These are phyloP conservation scores for Fusarium luffae DNA, from an alignment of 2,329 filamentous ascomycete species.

Conservation along the genomic window DNA sequence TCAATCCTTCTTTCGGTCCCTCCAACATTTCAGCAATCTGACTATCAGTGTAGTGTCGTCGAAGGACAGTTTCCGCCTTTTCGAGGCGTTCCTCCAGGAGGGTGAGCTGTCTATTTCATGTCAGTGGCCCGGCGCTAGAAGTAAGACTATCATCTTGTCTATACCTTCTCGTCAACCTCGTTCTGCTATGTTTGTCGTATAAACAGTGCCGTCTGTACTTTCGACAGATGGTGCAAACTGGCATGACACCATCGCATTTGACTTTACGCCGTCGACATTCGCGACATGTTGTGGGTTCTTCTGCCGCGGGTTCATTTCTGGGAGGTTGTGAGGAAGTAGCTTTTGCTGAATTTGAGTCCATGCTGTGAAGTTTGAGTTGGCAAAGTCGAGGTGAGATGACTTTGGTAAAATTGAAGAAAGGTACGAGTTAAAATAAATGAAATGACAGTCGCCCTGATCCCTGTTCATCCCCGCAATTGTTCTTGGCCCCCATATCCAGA, in stretches of 20 bases:
- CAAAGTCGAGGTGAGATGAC: not conserved
- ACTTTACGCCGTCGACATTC: constrained; percentile 35
- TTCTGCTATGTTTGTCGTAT: constrained; percentile 33
- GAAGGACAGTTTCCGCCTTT: constrained; percentile 35
- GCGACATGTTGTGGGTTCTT: constrained; percentile 29
- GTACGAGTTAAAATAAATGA: constrained; percentile 4
- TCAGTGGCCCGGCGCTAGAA: constrained; percentile 1
- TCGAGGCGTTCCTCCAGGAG: constrained; percentile 37
- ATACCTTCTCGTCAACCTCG: constrained; percentile 31
- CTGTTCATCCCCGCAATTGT: constrained; percentile 25
- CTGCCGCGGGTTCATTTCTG: constrained; percentile 9
- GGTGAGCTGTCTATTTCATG: constrained; percentile 28
- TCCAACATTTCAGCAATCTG: constrained; percentile 36
- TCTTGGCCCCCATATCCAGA: not conserved
- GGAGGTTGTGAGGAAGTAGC: constrained; percentile 4
- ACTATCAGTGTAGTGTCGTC: constrained; percentile 30
- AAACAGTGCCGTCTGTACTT: constrained; percentile 34
- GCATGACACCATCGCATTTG: constrained; percentile 35
- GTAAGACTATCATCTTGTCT: not conserved
- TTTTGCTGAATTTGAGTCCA: constrained; percentile 8
- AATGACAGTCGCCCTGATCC: constrained; percentile 1
- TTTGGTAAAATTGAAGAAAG: constrained; percentile 17
- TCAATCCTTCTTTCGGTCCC: constrained; percentile 18
- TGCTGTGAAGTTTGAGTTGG: not conserved
- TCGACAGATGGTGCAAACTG: constrained; percentile 27